phyloP scores from a whole-genome alignment of 164 flowering plant genomes.

The Stephania japonica region DNA sequence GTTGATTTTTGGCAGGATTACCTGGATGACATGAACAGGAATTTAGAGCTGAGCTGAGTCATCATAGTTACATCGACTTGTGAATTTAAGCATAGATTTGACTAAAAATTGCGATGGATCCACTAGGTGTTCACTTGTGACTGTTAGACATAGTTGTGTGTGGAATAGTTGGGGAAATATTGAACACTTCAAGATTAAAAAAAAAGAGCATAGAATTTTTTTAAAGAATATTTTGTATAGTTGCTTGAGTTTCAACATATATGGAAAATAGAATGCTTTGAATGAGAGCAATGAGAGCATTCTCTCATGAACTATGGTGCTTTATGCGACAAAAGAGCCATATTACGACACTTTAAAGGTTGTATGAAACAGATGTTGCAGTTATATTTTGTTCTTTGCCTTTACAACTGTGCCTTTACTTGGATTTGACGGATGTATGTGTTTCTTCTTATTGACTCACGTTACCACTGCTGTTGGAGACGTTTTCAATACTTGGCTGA shows the following conservation, averaged over 20 bases:
- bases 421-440: neutral
- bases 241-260: neutral
- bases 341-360: too few relatives aligned
- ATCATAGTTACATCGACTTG: neutral
- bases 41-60: slow-evolving; percentile 4
- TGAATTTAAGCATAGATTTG: too few relatives aligned
- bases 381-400: neutral
- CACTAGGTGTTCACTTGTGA: too few relatives aligned
- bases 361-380: neutral
- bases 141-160: too few relatives aligned
- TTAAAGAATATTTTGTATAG: too few relatives aligned
- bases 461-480: neutral
- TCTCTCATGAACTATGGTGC: neutral
- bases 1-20: slow-evolving; percentile 43
- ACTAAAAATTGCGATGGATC: too few relatives aligned
- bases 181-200: too few relatives aligned
- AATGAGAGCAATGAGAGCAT: neutral
- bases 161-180: too few relatives aligned
- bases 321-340: too few relatives aligned
- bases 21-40: slow-evolving; percentile 42
- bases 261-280: neutral
- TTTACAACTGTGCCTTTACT: neutral
- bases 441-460: neutral
- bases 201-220: neutral
- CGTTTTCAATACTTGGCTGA: too few relatives aligned